Conservation (phyloP, 768 basidiomycete genomes). For the Suillus hirtellus region DNA sequence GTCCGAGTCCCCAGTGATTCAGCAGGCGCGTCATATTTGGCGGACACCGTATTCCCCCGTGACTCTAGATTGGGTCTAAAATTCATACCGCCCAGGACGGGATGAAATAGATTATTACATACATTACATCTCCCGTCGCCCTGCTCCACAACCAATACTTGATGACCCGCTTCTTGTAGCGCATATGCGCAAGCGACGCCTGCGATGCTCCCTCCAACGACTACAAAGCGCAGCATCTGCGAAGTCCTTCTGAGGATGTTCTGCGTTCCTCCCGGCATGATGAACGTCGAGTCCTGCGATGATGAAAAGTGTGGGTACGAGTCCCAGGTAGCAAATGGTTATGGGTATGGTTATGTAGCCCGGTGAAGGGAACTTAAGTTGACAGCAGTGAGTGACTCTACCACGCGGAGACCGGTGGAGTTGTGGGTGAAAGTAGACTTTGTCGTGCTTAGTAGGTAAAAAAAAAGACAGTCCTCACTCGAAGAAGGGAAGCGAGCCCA, state of each 20-base stretch:
- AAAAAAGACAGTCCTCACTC: not conserved
- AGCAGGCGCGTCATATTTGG: slow-evolving; percentile 60
- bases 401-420: not conserved
- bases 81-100: not conserved
- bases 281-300: not conserved
- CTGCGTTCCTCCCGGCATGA: slow-evolving; percentile 16
- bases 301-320: not conserved
- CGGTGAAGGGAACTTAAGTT: not conserved
- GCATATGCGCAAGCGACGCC: slow-evolving; percentile 58
- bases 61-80: slow-evolving; percentile 22
- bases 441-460: not conserved
- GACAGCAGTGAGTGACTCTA: not conserved
- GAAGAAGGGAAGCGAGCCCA: not conserved
- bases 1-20: slow-evolving; percentile 52
- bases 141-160: slow-evolving; percentile 55
- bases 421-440: not conserved
- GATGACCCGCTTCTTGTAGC: slow-evolving; percentile 54
- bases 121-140: slow-evolving; percentile 40
- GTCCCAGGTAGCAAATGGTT: not conserved
- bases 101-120: not conserved
- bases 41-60: slow-evolving; percentile 44
- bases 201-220: slow-evolving; percentile 38
- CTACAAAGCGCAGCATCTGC: slow-evolving; percentile 22
- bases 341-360: not conserved
- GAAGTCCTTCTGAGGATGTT: slow-evolving; percentile 11